phyloP scores from a whole-genome alignment of 2,329 filamentous ascomycete species.

The Exophiala oligosperma region DNA sequence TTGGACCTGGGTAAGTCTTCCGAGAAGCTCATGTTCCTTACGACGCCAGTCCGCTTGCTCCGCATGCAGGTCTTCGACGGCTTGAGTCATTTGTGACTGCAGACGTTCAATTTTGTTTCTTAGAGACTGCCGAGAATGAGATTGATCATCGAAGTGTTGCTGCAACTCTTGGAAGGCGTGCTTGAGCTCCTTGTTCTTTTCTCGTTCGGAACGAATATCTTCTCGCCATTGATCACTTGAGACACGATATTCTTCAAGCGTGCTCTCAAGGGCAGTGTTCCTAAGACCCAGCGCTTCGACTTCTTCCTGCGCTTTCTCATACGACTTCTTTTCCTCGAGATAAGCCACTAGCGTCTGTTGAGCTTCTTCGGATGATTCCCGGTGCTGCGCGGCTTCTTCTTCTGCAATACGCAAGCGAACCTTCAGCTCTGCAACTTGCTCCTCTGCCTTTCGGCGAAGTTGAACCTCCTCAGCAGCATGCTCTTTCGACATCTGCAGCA shows the following conservation, averaged over 20 bases:
- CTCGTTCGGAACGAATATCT: constrained; percentile 44
- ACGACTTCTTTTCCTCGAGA: constrained; percentile 68
- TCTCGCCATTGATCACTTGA: constrained; percentile 24
- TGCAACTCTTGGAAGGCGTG: constrained; percentile 50
- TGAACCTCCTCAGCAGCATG: constrained; percentile 65
- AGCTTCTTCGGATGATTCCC: constrained; percentile 61
- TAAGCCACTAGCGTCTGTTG: constrained; percentile 63
- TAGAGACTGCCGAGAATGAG: constrained; percentile 80
- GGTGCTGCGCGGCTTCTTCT: constrained; percentile 51
- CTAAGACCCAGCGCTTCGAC: constrained; percentile 57
- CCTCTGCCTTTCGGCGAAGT: constrained; percentile 66
- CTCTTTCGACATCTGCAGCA: constrained; percentile 63
- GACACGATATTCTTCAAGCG: constrained; percentile 62
- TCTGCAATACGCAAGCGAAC: constrained; percentile 66
- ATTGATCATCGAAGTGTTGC: constrained; percentile 80
- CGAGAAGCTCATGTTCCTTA: constrained; percentile 59
- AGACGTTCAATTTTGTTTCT: constrained; percentile 79
- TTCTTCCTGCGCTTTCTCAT: constrained; percentile 55
- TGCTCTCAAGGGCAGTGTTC: constrained; percentile 61
- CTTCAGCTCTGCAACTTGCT: constrained; percentile 71
- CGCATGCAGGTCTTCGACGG: constrained; percentile 75
- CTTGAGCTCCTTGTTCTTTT: constrained; percentile 68
- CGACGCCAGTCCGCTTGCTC: constrained; percentile 79
- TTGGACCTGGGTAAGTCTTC: constrained; percentile 55
- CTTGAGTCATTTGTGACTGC: constrained; percentile 81